These are phyloP conservation scores for Amanita inopinata DNA, from an alignment of 768 basidiomycete species.

Conservation along the genomic window DNA sequence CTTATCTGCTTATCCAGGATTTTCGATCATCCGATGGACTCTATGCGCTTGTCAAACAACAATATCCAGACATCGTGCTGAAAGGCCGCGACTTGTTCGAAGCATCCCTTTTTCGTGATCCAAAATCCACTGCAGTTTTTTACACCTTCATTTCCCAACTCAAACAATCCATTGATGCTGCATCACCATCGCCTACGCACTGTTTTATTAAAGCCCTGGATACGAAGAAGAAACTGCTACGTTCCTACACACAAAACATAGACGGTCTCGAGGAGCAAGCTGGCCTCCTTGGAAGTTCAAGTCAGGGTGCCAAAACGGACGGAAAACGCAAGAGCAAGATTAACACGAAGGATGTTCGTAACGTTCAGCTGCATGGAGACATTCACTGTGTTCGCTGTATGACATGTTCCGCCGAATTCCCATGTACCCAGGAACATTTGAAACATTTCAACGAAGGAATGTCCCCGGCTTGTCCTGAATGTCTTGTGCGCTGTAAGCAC, in stretches of 20 bases:
- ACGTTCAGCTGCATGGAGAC: slow-evolving; percentile 92
- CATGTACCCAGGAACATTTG: slow-evolving; percentile 56
- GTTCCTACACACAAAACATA: slow-evolving; percentile 97
- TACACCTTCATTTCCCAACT: slow-evolving; percentile 93
- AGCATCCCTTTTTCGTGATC: slow-evolving; percentile 81
- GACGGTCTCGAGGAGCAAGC: slow-evolving; percentile 84
- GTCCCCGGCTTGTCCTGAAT: slow-evolving; percentile 84
- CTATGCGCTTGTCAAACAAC: slow-evolving; percentile 81
- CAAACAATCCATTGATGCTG: slow-evolving; percentile 70
- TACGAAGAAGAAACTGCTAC: slow-evolving; percentile 70
- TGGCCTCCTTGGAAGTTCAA: slow-evolving; percentile 64
- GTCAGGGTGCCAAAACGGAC: slow-evolving; percentile 35
- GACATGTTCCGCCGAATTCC: slow-evolving; percentile 72
- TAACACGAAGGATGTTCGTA: slow-evolving; percentile 63
- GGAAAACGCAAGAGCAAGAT: slow-evolving; percentile 67
- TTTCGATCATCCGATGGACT: slow-evolving; percentile 93
- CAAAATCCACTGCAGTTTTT: slow-evolving; percentile 79
- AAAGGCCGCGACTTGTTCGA: slow-evolving; percentile 96
- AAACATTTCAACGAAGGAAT: slow-evolving; percentile 55
- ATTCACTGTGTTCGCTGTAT: slow-evolving; percentile 86
- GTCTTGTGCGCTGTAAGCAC: slow-evolving; percentile 65
- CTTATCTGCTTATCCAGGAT: slow-evolving; percentile 44
- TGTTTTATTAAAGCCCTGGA: slow-evolving; percentile 81
- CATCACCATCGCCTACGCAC: slow-evolving; percentile 82
- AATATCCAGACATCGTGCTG: slow-evolving; percentile 72